Evolutionary conservation across 225 moss, liverwort and hornwort species (phyloP), one percentile per base, ranked within the genome.

Genomic region (Sphagnum tenellum): DNA sequence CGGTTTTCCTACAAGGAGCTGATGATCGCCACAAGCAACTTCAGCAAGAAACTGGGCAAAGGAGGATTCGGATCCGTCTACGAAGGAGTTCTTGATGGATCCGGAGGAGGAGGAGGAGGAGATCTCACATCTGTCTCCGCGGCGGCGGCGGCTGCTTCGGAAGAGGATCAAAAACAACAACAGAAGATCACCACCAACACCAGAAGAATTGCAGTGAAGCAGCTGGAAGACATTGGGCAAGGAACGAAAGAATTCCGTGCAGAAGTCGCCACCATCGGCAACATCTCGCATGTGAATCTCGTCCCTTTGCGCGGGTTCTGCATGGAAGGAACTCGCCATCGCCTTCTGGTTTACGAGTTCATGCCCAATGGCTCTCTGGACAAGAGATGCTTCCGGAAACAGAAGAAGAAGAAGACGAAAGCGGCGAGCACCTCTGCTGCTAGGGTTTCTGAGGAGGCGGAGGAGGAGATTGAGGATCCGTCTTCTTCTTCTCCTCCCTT

Each of bases 131-230:
- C 29, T 29, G 29, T 29, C 29, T 29, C 29, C 29, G 29, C 29
- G 29, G 29, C 29, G 29, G 29, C 29, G 29, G 29, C 29, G 0
- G 29, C 29, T 29, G 29, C 29, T 29, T 29, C 29, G 29, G 29
- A 29, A 29, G 29, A 29, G 29, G 29, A 29, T 29, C 29, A 29
- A 29, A 0, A 29, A 29, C 29, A 29, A 29, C 29, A 29, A 29
- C 29, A 29, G 29, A 29, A 29, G 29, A 29, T 29, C 29, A 29
- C 29, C 29, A 48, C 47, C 2, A 80, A 91, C 56, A 60, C 71
- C 9, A 75, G 78, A 47, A 78, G 71, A 62, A 80, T 91, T 45
- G 88, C 86, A 8, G 88, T 84, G 57, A 91, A 91, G 76, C 76
- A 67, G n/a, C 67, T 90, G 47, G 80, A 80, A 45, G 61, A 9